Base-by-base conservation (phyloP, 805 yeast species). In the Nakazawaea sp. region DNA sequence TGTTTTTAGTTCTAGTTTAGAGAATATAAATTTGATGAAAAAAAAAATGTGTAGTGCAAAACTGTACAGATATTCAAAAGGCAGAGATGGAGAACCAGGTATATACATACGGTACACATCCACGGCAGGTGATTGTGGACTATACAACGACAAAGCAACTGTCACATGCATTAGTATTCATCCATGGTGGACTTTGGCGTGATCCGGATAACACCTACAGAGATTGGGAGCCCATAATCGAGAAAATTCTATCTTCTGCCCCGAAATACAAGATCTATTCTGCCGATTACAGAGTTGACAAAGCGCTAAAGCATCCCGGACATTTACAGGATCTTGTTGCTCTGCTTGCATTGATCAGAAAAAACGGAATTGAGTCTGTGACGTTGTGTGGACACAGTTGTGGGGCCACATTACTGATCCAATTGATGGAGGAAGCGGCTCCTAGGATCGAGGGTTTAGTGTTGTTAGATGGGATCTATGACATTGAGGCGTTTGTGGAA, bases 121-220 rank as follows among this genome's bases (percentile, higher is more conserved):
- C 17, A 24, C 27, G 41, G 12, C 34, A 38, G 23, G 41, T 38
- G 9, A 18, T 38, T 2, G 33, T 13, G 5, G 21, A 34, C 13
- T 45, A 49, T n/a, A 44, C 43, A 30, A 41, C 33, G 5, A n/a
- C 13, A 5, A 20, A 12, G n/a, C 10, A n/a, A 12, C 33, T 13
- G n/a, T 33, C 33, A 16, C 38, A 50, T 2, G 55, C 71, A 15
- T 37, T 74, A 5, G 66, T 84, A 1, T 78, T 76, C 46, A 68
- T 86, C 27, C 96, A 86, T 56, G 96, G 96, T 1, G 96, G 96
- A 0, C 94, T 88, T 0, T 86, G 95, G 95, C 65, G 85, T 43
- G 94, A 82, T 49, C 73, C 77, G 1, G 52, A 44, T 3, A 79
- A 81, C 50, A 79, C 88, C 0, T 68, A 59, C 19, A 56, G 66